Base-by-base conservation (phyloP, 2,329 filamentous ascomycete genomes). In the Ophiostoma angusticollis region DNA sequence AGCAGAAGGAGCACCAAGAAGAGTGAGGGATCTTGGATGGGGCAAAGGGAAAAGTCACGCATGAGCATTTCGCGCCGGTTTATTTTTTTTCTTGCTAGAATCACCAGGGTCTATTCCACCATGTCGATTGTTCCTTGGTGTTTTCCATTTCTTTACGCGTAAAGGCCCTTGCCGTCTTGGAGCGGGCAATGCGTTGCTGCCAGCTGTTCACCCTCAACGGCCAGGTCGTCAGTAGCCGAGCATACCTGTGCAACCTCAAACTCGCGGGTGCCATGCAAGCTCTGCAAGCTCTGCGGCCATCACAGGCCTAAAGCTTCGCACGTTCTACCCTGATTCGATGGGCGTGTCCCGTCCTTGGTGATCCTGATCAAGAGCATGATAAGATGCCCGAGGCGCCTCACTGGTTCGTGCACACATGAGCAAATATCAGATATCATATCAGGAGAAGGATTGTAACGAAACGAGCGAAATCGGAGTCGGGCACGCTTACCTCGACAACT, bases 401-500 rank as follows among this genome's bases (percentile, higher is more conserved):
- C 12, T 9, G 21, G 22, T 11, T 12, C 22, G n/a, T n/a, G n/a
- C n/a, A n/a, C 12, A 21, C 23, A 33, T n/a, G 19, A 9, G 30
- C 11, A 25, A 8, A 14, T 35, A 31, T 35, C 38, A 35, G 21
- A 40, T 31, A 31, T 40, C 38, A 25, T 19, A 35, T 31, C 37
- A 22, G 23, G 14, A 24, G 14, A 34, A 14, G 14, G n/a, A 16
- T 13, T n/a, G 22, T 17, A 35, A 19, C 30, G 32, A 22, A 24
- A 8, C 2, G 6, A 14, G 22, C 22, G 29, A 24, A 28, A 14
- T 5, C 13, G 14, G 17, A n/a, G n/a, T n/a, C n/a, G n/a, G n/a
- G n/a, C n/a, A n/a, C n/a, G n/a, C n/a, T n/a, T n/a, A n/a, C n/a
- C n/a, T n/a, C n/a, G n/a, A n/a, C n/a, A n/a, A n/a, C n/a, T n/a